Percentiles rank a stretch among this genome's conserved stretches.
phyloP scores from a whole-genome alignment of 495 filamentous ascomycete species.

The Geopyxis carbonaria region DNA sequence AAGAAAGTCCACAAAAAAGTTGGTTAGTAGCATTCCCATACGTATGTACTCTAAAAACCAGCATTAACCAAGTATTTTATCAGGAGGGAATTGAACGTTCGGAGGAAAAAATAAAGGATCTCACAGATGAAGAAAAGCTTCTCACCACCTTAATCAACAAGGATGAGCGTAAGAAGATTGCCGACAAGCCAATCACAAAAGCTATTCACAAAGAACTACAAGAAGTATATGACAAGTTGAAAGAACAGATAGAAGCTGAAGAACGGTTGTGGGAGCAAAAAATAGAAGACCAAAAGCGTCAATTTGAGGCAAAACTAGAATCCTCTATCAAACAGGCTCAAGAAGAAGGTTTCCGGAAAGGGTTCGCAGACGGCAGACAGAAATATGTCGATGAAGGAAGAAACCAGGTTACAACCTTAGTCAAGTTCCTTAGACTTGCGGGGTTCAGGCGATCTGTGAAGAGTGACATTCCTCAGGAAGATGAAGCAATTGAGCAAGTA shows the following conservation, averaged over 20 bases:
- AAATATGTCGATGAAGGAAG: constrained; percentile 42
- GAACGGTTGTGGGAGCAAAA: constrained; percentile 34
- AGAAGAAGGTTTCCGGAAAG: constrained; percentile 39
- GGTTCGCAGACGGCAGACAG: constrained; percentile 36
- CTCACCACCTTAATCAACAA: constrained; percentile 44
- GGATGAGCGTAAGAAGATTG: constrained; percentile 76
- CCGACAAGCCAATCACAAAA: constrained; percentile 79
- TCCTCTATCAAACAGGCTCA: constrained; percentile 47
- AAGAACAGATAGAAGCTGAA: constrained; percentile 64
- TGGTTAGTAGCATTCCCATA: constrained; percentile 11
- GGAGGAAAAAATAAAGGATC: constrained; percentile 24
- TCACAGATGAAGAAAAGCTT: constrained; percentile 20
- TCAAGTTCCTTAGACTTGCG: constrained; percentile 64
- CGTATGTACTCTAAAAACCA: background rate
- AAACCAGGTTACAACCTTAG: constrained; percentile 41
- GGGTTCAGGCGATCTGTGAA: constrained; percentile 49
- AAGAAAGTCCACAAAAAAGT: constrained; percentile 20
- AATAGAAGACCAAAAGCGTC: constrained; percentile 48
- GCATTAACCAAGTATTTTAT: background rate
- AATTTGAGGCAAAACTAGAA: constrained; percentile 54
- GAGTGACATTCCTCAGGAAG: constrained; percentile 52
- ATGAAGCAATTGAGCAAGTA: constrained; percentile 74
- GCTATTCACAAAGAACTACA: constrained; percentile 55
- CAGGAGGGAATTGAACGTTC: constrained; percentile 18
- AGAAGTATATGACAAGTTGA: constrained; percentile 69